These are phyloP conservation scores for Diaporthe ampelina DNA, from an alignment of 2,329 filamentous ascomycete species.

Conservation along the genomic window DNA sequence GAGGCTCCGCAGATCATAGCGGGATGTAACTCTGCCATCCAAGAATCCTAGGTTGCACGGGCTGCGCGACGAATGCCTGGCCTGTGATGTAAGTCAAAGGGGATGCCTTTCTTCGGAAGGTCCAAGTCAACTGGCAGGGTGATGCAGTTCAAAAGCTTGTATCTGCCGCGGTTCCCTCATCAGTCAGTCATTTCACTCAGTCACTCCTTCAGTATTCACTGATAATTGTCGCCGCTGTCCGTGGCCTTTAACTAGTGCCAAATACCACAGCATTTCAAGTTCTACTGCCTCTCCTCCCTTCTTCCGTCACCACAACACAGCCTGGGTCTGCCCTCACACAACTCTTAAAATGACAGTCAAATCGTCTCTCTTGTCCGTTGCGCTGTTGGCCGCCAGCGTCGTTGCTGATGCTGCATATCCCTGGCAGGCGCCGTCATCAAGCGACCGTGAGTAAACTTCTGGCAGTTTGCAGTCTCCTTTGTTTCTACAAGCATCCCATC, in stretches of 20 bases:
- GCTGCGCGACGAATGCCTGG: neutral
- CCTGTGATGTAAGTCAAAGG: constrained; percentile 6
- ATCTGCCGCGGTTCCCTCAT: neutral
- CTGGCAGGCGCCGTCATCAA: constrained; percentile 19
- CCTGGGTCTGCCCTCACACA: neutral
- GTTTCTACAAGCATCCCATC: no score
- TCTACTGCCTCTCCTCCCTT: neutral
- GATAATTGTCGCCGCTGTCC: neutral
- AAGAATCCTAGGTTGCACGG: constrained; percentile 3
- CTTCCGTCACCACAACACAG: neutral
- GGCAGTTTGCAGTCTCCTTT: no score
- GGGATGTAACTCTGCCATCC: constrained; percentile 16
- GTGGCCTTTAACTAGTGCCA: neutral
- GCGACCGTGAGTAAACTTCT: neutral
- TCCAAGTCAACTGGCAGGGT: neutral
- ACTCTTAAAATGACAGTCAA: neutral
- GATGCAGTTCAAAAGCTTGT: neutral
- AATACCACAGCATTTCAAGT: neutral
- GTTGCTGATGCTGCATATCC: neutral
- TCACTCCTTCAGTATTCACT: neutral
- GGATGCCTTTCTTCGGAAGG: neutral
- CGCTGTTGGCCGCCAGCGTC: neutral
- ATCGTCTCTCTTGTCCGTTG: neutral
- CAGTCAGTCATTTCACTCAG: neutral
- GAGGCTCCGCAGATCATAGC: constrained; percentile 26